Conservation (phyloP, 768 basidiomycete genomes). For the Trametes sanguinea region DNA sequence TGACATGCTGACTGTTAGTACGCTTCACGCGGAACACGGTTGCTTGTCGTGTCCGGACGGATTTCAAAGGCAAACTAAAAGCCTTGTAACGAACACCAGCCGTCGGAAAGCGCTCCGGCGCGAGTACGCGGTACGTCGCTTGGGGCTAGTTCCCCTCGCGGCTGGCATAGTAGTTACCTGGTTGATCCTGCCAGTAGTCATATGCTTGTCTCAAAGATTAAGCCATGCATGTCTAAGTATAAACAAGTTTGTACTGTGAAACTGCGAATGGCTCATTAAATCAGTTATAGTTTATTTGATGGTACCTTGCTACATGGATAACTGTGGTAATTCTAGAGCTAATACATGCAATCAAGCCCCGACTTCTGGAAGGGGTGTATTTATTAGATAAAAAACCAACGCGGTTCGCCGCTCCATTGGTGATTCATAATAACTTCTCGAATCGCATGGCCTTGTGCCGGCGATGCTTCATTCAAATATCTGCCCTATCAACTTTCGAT, state of each 20-base stretch:
- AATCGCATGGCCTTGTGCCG: slow-evolving; percentile 73
- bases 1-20: slow-evolving; percentile 21
- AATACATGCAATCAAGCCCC: slow-evolving; percentile 72
- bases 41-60: slow-evolving; percentile 21
- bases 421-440: slow-evolving; percentile 78
- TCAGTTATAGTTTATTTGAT: slow-evolving; percentile 84
- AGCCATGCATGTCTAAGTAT: slow-evolving; percentile 84
- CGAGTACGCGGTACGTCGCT: slow-evolving; percentile 20
- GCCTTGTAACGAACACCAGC: slow-evolving; percentile 26
- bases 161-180: slow-evolving; percentile 65
- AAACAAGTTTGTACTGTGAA: slow-evolving; percentile 73
- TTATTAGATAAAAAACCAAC: slow-evolving; percentile 76
- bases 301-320: slow-evolving; percentile 75
- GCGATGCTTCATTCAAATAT: slow-evolving; percentile 71
- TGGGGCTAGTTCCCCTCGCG: slow-evolving; percentile 15
- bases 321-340: slow-evolving; percentile 81
- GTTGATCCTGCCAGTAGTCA: slow-evolving; percentile 85
- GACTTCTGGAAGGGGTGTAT: slow-evolving; percentile 73
- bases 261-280: slow-evolving; percentile 84
- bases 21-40: slow-evolving; percentile 19
- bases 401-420: slow-evolving; percentile 62
- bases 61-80: slow-evolving; percentile 22
- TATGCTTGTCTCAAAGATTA: slow-evolving; percentile 85
- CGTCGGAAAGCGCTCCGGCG: slow-evolving; percentile 19
- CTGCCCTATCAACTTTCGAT: slow-evolving; percentile 79